These are phyloP conservation scores for Debaryomycetaceae sp. DNA, from an alignment of 1,139 yeast genomes.

Conservation along the genomic window DNA sequence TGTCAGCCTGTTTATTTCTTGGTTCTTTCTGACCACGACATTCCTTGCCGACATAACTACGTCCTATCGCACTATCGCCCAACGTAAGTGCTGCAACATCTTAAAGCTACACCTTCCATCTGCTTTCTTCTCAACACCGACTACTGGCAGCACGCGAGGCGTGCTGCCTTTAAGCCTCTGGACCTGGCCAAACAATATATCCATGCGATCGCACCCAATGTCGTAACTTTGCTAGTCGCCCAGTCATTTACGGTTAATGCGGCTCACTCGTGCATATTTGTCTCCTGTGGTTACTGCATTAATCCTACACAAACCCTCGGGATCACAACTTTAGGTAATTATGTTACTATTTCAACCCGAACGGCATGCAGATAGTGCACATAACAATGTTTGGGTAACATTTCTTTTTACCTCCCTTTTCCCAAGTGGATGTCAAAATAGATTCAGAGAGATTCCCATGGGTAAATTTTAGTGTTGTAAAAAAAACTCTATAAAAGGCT, in stretches of 20 bases:
- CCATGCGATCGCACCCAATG: neutral
- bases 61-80: no score
- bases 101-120: no score
- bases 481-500: slow-evolving; percentile 1
- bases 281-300: neutral
- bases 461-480: neutral
- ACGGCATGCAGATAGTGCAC: neutral
- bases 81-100: no score
- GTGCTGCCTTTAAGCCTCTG: no score
- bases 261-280: no score
- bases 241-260: no score
- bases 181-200: no score
- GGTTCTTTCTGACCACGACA: no score
- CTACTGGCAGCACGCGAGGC: no score
- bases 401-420: slow-evolving; percentile 1
- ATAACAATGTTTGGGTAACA: neutral
- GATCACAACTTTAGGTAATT: neutral
- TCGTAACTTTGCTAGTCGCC: neutral
- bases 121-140: no score
- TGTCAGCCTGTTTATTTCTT: no score
- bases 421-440: neutral
- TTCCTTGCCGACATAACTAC: no score
- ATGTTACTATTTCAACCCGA: neutral
- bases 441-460: neutral
- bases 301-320: neutral